Evolutionary conservation across 495 filamentous ascomycete genomes (phyloP), one percentile per base, ranked within the genome.

Genomic region (Penicillium cataractarum): DNA sequence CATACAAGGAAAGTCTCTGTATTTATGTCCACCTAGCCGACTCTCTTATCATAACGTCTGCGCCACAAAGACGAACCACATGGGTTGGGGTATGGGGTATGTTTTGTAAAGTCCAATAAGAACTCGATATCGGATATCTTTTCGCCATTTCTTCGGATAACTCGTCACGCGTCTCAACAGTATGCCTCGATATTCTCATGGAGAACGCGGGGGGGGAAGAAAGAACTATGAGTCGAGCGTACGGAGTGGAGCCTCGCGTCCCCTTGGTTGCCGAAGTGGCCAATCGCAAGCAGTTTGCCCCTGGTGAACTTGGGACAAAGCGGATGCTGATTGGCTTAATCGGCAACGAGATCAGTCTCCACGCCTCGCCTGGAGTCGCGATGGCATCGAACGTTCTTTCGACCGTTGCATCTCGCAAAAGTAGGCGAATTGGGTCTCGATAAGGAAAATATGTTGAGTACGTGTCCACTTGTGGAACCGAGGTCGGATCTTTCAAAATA

Each of bases 231-330:
- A 44, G 55, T 26, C 35, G 33, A 49, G 13, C 31, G 6, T 5
- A 8, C 19, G 15, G 21, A 49, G 24, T 32, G 27, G n/a, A 19
- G 26, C 12, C 32, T 44, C 40, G 19, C 15, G 21, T 12, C 31
- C 27, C 4, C 13, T 50, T 52, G 32, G 22, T 55, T 65, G 64
- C 55, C 59, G 55, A 62, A 40, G 19, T 9, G 24, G 55, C 59
- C 59, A 62, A 62, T 59, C 55, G 52, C 12, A 15, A 13, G 6
- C 9, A 13, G 29, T 13, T n/a, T 13, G 32, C 48, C 57, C 26
- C 10, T 21, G 44, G 13, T 8, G 12, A 2, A 8, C 13, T 21
- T 13, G 51, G 19, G 1, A 12, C 9, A 33, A 0, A 21, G 13
- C 17, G 13, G 15, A 3, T 27, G 39, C 8, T 56, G 13, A 57